Evolutionary conservation across 345 rosid species (phyloP).

Genomic region (Citrus sinensis): DVS_A1.0 CM039164.1:3231501-3232000

Average conservation of each 20-base stretch:
- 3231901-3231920: slow-evolving; percentile 84
- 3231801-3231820: slow-evolving; percentile 96
- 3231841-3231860: slow-evolving; percentile 91
- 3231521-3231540: slow-evolving; percentile 97
- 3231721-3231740: slow-evolving; percentile 89
- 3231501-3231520: slow-evolving; percentile 99
- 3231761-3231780: slow-evolving; percentile 97
- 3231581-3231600: slow-evolving; percentile 99
- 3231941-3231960: slow-evolving; percentile 98
- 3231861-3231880: slow-evolving; percentile 84
- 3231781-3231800: slow-evolving; percentile 98
- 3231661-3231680: slow-evolving; percentile 93
- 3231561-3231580: slow-evolving; percentile 89
- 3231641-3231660: slow-evolving; percentile 78
- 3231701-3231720: slow-evolving; percentile 99
- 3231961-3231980: slow-evolving; percentile 91
- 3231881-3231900: slow-evolving; percentile 97
- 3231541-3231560: slow-evolving; percentile 93
- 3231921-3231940: slow-evolving; percentile 70
- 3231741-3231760: slow-evolving; percentile 93
- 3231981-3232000: slow-evolving; percentile 86
- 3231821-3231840: slow-evolving; percentile 94
- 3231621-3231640: slow-evolving; percentile 89
- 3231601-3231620: slow-evolving; percentile 94
- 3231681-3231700: slow-evolving; percentile 93